Base-by-base conservation (phyloP, 257 asterid genomes). In the Ajuga chamaepitys region DNA sequence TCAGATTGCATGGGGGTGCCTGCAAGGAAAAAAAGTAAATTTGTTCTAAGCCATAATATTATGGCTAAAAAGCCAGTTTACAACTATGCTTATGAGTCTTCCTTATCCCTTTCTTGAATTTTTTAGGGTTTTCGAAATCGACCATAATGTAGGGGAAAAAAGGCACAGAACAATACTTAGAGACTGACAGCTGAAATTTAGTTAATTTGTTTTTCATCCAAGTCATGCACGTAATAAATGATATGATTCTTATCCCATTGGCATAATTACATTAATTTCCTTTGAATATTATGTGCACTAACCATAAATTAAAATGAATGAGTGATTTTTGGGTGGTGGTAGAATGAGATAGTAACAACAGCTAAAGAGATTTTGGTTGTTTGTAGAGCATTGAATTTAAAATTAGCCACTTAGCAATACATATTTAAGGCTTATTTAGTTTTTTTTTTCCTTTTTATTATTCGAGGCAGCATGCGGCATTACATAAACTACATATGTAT, bases 1-100 rank as follows among this genome's bases (percentile, higher is more conserved):
- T 56, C 38, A 8, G 72, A 68, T 68, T 68, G 66, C 66, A 68
- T 28, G 50, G 16, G n/a, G 38, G 63, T n/a, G 37, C 63, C 25
- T 24, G 40, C 10, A 24, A n/a, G 71, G 71, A 68, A 56, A 44
- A 56, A 13, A 42, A 56, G 4, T 67, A 7, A 55, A 67, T 56
- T 5, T 32, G 28, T 52, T 14, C 55, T 53, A 3, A 53, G 71
- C 71, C 71, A 8, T 21, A 22, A 26, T 65, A 35, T 9, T 40
- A 11, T 41, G 44, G 37, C 35, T 41, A 11, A 10, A n/a, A n/a
- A n/a, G 58, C 16, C 18, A 42, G 50, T 34, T 57, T 45, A 68
- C 41, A 45, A 68, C 73, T 57, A 30, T n/a, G 65, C 50, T 44
- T 67, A 20, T 51, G 22, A 24, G 1, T 3, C 16, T 30, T 34